Evolutionary conservation across 352 stramenopile genomes (phyloP).

Genomic region (Globisporangium rhizosaccharum): DNA sequence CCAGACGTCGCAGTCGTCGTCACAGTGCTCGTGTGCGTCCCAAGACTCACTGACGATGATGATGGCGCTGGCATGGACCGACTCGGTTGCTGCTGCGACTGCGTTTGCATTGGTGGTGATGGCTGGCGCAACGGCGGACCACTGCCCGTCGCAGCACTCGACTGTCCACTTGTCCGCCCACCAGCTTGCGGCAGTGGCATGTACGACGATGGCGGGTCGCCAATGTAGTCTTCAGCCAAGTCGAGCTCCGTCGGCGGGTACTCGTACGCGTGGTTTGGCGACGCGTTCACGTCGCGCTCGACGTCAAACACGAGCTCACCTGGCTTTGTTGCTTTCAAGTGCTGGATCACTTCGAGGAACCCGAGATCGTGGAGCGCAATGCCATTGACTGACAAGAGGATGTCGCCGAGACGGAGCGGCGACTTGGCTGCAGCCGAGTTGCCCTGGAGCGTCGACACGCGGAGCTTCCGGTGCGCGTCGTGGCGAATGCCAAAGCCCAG

Average conservation of each 20-base stretch:
- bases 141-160: neutral
- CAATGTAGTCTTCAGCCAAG: constrained; percentile 7
- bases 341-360: constrained; percentile 50
- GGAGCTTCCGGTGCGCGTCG: constrained; percentile 40
- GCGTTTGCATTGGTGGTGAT: neutral
- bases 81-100: neutral
- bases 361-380: constrained; percentile 37
- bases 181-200: too few relatives aligned
- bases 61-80: neutral
- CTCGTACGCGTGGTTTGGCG: constrained; percentile 7
- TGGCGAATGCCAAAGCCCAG: constrained; percentile 71
- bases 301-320: constrained; percentile 57
- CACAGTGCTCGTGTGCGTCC: neutral
- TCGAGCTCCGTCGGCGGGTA: constrained; percentile 6
- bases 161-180: neutral
- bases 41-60: neutral
- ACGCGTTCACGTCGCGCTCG: constrained; percentile 21
- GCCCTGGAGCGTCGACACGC: constrained; percentile 54
- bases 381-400: constrained; percentile 64
- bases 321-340: constrained; percentile 45
- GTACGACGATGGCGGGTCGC: constrained; percentile 2
- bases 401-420: constrained; percentile 51
- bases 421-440: constrained; percentile 32
- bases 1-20: neutral
- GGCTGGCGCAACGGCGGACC: neutral